Evolutionary conservation across 1,139 yeast genomes (phyloP), one percentile per base, ranked within the genome.

Genomic region (Kodamaea ohmeri): DNA sequence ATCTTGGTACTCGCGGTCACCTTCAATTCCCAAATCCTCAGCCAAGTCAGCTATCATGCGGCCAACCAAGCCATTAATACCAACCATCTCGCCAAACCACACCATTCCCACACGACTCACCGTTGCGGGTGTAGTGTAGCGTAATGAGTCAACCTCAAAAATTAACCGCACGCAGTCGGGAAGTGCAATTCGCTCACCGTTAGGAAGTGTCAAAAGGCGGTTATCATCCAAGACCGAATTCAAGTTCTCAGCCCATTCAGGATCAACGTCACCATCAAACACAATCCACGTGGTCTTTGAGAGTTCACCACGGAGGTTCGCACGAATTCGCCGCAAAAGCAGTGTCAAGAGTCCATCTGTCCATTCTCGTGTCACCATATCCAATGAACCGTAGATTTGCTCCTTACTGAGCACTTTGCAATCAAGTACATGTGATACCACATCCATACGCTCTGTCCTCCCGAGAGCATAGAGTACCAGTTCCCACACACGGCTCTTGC

Each of bases 261-360:
- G 97, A 55, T 92, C 97, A 30, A 92, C 78, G 50, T 88, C 97
- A 32, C 97, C 95, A 60, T 90, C 97, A 56, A 92, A 86, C 0
- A 90, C 73, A 44, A 92, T 74, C 95, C 96, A 89, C 14, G 80
- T 73, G 1, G 73, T 61, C 43, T 75, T 79, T 3, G 61, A 51
- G 16, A 60, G 56, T 48, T 82, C 88, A 2, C 87, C 88, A 32
- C 84, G 63, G 8, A 76, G 51, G 47, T 81, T 82, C 6, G 75
- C 77, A 7, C 65, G 66, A 1, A 83, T 72, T 37, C 66, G 72
- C 48, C 98, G 67, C 32, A 92, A 54, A 4, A 84, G 71, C 11
- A 76, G 59, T 0, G 96, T 86, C 37, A 92, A 74, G 9, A 90
- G 55, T 8, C 98, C 98, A 62, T 92, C 98, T 1, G 75, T 76